Percentiles rank a stretch among this genome's conserved stretches.
Conservation (phyloP, 106 monocot genomes). For the Agapanthus africanus region DNA sequence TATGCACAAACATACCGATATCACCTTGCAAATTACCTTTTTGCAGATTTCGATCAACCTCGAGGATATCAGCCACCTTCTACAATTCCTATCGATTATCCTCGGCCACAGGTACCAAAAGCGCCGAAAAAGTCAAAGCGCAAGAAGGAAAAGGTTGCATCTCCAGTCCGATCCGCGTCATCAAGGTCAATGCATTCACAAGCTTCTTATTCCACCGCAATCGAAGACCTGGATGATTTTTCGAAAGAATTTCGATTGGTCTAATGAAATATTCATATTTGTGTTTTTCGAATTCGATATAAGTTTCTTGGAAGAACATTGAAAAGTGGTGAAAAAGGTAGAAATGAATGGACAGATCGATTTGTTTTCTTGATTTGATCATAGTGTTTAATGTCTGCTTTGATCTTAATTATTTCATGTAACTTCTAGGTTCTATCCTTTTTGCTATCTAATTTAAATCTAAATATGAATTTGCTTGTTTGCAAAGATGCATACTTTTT, state of each 20-base stretch:
- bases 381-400: too few relatives aligned
- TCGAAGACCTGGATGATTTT: conserved; percentile 21
- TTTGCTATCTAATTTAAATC: too few relatives aligned
- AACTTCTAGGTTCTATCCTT: too few relatives aligned
- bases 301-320: too few relatives aligned
- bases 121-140: conserved; percentile 42
- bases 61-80: conserved; percentile 28
- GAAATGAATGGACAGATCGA: too few relatives aligned
- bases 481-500: too few relatives aligned
- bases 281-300: neutral
- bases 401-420: too few relatives aligned
- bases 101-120: conserved; percentile 28
- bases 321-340: too few relatives aligned
- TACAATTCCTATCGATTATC: conserved; percentile 9
- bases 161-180: conserved; percentile 25
- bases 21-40: neutral
- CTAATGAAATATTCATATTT: conserved; percentile 4
- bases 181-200: conserved; percentile 34
- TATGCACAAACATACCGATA: neutral
- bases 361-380: too few relatives aligned
- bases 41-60: conserved; percentile 46
- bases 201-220: conserved; percentile 31
- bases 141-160: conserved; percentile 41
- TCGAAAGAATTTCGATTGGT: conserved; percentile 10
- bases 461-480: too few relatives aligned